Base-by-base conservation (phyloP, 2,329 filamentous ascomycete species). In the Trichophaea hybrida region DNA sequence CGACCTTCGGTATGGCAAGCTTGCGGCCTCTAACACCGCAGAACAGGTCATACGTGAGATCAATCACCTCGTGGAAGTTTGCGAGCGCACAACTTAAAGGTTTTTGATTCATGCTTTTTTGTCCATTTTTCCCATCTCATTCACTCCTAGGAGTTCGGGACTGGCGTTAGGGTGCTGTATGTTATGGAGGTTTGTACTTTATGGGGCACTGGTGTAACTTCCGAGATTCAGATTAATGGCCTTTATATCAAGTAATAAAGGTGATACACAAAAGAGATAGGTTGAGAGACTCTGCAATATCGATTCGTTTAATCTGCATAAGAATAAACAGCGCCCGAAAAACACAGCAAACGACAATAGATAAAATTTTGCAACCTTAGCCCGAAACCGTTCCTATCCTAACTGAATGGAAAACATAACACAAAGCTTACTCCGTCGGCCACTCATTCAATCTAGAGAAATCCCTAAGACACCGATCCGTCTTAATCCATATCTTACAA, bases 1-100 rank as follows among this genome's bases (percentile, higher is more conserved):
- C 71, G 87, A 94, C 72, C 76, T 94, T 58, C 82, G 86, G 50
- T 91, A 93, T 68, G 88, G 89, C 40, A 83, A 82, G 58, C 78
- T 93, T 60, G 77, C 80, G 38, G 85, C 86, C 64, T 71, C 76
- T 24, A 76, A 81, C 61, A 73, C 90, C 35, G 76, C 76, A 32
- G 77, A 81, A 51, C 83, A 89, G 65, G 79, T 88, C 34, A 73
- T 88, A 15, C 79, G 83, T 51, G 83, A 83, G 5, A 74, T 93
- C 38, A 74, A 76, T 62, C 77, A 78, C 62, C 74, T 88, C 37
- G 80, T 86, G 70, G 76, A 80, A 62, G 76, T 78, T 31, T 89
- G 85, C 71, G 76, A 79, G 61, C 59, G 63, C 55, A 62, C 38
- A 43, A 43, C 4, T 43, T 43, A 15, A 15, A 43, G 10, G 38